Conservation (phyloP, 768 basidiomycete genomes). For the Lentinus brumalis region DNA sequence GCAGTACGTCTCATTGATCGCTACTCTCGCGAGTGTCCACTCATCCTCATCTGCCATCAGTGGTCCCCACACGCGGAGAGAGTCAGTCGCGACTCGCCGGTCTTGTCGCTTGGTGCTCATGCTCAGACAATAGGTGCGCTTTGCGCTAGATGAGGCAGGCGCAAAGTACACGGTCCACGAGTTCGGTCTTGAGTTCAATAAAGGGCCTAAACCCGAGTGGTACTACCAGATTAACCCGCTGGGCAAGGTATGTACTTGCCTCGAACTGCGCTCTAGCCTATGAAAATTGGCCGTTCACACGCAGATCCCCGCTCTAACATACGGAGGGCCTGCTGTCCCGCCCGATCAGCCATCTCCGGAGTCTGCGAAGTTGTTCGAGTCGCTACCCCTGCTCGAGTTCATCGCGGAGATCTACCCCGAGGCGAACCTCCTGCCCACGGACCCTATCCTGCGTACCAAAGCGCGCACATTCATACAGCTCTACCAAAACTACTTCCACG, state of each 20-base stretch:
- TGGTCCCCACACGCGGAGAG: conserved; percentile 61
- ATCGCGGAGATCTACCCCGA: conserved; percentile 58
- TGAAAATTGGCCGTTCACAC: not conserved
- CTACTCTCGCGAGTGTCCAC: no score
- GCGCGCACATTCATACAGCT: conserved; percentile 63
- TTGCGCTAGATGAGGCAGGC: conserved; percentile 62
- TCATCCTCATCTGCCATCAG: conserved; percentile 30
- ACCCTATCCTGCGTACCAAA: conserved; percentile 56
- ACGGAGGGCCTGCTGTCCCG: conserved; percentile 58
- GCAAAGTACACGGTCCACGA: conserved; percentile 52
- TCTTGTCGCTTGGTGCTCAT: not conserved
- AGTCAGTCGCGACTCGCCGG: conserved; percentile 28
- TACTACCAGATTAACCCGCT: conserved; percentile 67
- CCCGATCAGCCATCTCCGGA: conserved; percentile 58
- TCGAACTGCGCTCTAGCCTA: not conserved
- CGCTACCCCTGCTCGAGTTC: conserved; percentile 65
- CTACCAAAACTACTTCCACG: conserved; percentile 44
- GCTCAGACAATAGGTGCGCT: conserved; percentile 44
- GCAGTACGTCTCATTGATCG: conserved; percentile 1
- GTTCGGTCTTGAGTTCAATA: conserved; percentile 59
- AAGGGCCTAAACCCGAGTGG: conserved; percentile 68
- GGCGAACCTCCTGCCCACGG: conserved; percentile 51
- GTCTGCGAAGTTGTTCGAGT: conserved; percentile 62
- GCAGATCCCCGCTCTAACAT: conserved; percentile 59
- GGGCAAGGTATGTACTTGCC: conserved; percentile 48